Base-by-base conservation (phyloP, 2,329 filamentous ascomycete species). In the Microascus cirrosus region DNA sequence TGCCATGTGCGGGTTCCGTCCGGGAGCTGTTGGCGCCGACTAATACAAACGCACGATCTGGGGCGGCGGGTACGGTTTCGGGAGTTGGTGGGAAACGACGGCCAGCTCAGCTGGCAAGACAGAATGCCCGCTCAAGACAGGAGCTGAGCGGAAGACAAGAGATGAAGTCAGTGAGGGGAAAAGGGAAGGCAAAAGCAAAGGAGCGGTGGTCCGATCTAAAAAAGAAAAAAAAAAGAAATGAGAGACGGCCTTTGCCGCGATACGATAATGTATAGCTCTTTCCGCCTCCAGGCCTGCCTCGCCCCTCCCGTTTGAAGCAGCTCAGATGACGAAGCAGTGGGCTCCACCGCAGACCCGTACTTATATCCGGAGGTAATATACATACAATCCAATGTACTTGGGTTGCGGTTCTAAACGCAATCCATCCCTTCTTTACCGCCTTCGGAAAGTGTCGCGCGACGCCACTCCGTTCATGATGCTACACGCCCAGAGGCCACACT, bases 211-310 rank as follows among this genome's bases (percentile, higher is more conserved):
- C 28, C 25, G 42, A 56, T 24, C 48, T 56, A 20, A 36, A 59
- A 32, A 22, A 22, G 48, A 53, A 54, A 51, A 20, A 52, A 50
- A 55, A 58, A 55, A 52, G n/a, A 22, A 54, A 51, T n/a, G 34
- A 57, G 32, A n/a, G 20, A 28, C 28, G n/a, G 28, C 12, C 42
- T 28, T 25, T 55, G 50, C 10, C 36, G 35, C 35, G 59, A 34
- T 24, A 50, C 54, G 32, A 54, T 55, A 42, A 42, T 58, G 18
- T 50, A 22, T 20, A 32, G 24, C 42, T 48, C 42, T 4, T 20
- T 50, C 20, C 6, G 11, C 45, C 20, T 22, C n/a, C 22, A 15
- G 4, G 4, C 2, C 45, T 50, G 20, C 22, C 45, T 50, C 45
- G 45, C 45, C 45, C 45, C 45, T 50, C 45, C 22, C 45, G n/a